A percentile compares a stretch with the other conserved stretches of the same genome.
Conservation (phyloP, 768 basidiomycete species). For the Russula virescens region DNA sequence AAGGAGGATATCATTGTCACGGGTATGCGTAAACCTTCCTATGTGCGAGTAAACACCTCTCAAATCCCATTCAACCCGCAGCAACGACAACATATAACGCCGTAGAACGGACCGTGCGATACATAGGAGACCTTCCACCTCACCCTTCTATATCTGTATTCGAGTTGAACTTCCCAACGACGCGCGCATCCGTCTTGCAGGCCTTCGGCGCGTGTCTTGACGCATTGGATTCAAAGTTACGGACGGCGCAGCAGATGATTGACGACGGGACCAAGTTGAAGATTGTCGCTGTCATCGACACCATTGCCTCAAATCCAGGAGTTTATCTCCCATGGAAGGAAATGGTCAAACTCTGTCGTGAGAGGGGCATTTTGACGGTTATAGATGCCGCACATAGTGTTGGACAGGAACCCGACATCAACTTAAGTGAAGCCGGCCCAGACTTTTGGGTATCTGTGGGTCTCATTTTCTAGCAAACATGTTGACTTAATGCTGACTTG, state of each 20-base stretch:
- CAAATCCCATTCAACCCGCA: conserved; percentile 27
- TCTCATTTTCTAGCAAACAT: conserved; percentile 2
- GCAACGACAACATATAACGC: conserved; percentile 56
- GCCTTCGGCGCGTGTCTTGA: conserved; percentile 39
- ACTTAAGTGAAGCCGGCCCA: conserved; percentile 49
- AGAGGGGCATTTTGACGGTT: conserved; percentile 59
- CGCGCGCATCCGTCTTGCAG: conserved; percentile 50
- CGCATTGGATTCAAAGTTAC: conserved; percentile 27
- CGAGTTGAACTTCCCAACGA: conserved; percentile 48
- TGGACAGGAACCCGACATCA: conserved; percentile 60
- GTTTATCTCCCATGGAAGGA: conserved; percentile 64
- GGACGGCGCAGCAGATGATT: conserved; percentile 16
- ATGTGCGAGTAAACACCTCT: neutral
- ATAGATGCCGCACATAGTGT: conserved; percentile 78
- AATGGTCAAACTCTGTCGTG: conserved; percentile 56
- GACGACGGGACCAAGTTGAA: conserved; percentile 33
- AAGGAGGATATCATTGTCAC: conserved; percentile 59
- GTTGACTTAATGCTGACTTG: neutral
- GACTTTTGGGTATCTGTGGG: conserved; percentile 78
- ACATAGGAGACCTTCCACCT: conserved; percentile 50
- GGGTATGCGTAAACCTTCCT: conserved; percentile 37
- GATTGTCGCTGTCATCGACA: conserved; percentile 65
- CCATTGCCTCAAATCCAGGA: conserved; percentile 58
- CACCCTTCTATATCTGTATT: conserved; percentile 49
- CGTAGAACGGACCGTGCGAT: conserved; percentile 44